Percentiles rank a stretch among this genome's conserved stretches.
Evolutionary conservation across 441 rosid species (phyloP).

Genomic region (Hura crepitans): DNA sequence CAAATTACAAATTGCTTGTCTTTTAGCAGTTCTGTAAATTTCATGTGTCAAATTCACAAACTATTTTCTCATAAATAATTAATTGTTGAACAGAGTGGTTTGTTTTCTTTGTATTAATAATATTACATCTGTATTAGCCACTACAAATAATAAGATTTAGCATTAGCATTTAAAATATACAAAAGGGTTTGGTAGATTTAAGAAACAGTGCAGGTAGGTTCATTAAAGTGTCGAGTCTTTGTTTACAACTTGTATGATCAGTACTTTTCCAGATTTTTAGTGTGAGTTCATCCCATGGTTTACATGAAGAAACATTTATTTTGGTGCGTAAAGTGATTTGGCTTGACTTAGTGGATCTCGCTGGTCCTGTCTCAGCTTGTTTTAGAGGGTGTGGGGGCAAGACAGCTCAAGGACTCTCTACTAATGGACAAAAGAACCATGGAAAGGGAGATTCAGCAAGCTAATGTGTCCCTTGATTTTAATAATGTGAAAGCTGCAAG

Average conservation of each 20-base stretch:
- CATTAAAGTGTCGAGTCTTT: not conserved
- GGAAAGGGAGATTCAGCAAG: conserved; percentile 73
- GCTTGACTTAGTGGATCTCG: conserved; percentile 22
- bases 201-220: not conserved
- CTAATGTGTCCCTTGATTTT: conserved; percentile 57
- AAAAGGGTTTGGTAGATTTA: not conserved
- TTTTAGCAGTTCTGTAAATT: not conserved
- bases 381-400: conserved; percentile 75
- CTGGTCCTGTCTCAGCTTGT: conserved; percentile 61
- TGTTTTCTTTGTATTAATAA: not conserved
- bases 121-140: not conserved
- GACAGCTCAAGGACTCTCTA: conserved; percentile 64
- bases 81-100: not conserved
- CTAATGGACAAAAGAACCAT: conserved; percentile 51
- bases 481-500: conserved; percentile 59
- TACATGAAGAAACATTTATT: not conserved
- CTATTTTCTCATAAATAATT: not conserved
- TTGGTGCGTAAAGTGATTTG: not conserved
- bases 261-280: not conserved
- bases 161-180: not conserved
- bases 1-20: not conserved
- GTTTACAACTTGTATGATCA: not conserved
- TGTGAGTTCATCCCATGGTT: not conserved
- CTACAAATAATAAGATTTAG: not conserved
- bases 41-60: not conserved